phyloP scores from a whole-genome alignment of 2,329 filamentous ascomycete genomes.

The Trichoderma koningii region DNA sequence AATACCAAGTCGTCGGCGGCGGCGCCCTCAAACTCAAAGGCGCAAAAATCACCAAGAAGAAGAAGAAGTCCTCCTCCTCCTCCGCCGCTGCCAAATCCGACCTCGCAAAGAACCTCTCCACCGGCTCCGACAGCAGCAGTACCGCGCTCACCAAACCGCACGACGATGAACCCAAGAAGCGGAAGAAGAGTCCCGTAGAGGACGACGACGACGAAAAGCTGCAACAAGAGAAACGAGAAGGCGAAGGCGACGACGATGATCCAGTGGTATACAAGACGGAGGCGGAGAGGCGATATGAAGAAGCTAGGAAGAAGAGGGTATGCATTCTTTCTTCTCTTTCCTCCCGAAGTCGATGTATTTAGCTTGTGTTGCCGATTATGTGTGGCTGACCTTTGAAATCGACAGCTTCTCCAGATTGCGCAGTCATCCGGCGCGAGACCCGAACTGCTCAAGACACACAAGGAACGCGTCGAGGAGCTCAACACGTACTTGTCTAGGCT shows the following conservation, averaged over 20 bases:
- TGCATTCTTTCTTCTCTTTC: slow-evolving; percentile 33
- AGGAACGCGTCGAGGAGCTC: slow-evolving; percentile 91
- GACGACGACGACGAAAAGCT: background rate
- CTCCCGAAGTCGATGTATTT: background rate
- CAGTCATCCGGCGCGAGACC: slow-evolving; percentile 59
- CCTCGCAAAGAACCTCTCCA: slow-evolving; percentile 51
- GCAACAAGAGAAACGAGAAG: slow-evolving; percentile 8
- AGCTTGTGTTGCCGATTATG: background rate
- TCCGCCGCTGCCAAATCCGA: slow-evolving; percentile 43
- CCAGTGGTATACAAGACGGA: slow-evolving; percentile 70
- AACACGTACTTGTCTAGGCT: slow-evolving; percentile 90
- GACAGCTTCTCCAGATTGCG: slow-evolving; percentile 76
- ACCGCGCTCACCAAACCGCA: slow-evolving; percentile 24
- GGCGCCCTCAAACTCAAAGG: slow-evolving; percentile 88
- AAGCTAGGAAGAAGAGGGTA: slow-evolving; percentile 78
- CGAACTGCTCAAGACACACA: slow-evolving; percentile 93
- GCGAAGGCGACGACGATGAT: slow-evolving; percentile 37
- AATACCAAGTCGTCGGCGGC: slow-evolving; percentile 68
- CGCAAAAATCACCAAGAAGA: slow-evolving; percentile 62
- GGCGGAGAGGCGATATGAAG: slow-evolving; percentile 77
- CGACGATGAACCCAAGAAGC: slow-evolving; percentile 35
- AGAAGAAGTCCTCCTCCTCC: slow-evolving; percentile 64
- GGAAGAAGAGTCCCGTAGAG: slow-evolving; percentile 30
- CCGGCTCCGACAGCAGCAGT: slow-evolving; percentile 34
- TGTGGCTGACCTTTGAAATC: slow-evolving; percentile 1